Conservation (phyloP, 768 basidiomycete genomes). For the Trametes sanguinea region DNA sequence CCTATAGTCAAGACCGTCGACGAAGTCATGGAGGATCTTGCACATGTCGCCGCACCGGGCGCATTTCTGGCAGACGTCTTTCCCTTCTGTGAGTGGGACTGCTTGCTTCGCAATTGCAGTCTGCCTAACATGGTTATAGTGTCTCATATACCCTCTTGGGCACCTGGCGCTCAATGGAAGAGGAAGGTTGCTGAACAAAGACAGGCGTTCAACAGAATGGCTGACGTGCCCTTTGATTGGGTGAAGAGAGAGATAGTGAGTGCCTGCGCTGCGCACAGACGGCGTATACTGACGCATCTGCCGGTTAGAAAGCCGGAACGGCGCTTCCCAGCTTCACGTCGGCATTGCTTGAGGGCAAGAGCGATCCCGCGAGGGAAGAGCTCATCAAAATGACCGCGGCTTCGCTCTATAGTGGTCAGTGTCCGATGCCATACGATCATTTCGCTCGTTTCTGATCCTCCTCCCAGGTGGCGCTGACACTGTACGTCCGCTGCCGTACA, state of each 20-base stretch:
- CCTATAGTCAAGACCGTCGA: slow-evolving; percentile 30
- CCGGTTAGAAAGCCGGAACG: slow-evolving; percentile 21
- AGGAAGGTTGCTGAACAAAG: slow-evolving; percentile 33
- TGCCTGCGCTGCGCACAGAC: too few relatives aligned
- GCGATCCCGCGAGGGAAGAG: slow-evolving; percentile 9
- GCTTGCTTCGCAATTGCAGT: background rate
- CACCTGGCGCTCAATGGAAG: slow-evolving; percentile 42
- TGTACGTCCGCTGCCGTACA: background rate
- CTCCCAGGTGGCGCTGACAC: slow-evolving; percentile 26
- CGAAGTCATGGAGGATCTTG: slow-evolving; percentile 29
- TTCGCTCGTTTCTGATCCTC: background rate
- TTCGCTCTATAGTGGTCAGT: slow-evolving; percentile 23
- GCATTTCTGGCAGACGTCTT: slow-evolving; percentile 27
- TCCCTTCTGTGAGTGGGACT: slow-evolving; percentile 29
- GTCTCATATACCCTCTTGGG: slow-evolving; percentile 40
- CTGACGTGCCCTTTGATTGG: slow-evolving; percentile 9
- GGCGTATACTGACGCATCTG: too few relatives aligned
- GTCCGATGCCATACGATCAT: background rate
- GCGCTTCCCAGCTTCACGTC: slow-evolving; percentile 26
- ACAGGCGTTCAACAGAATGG: too few relatives aligned
- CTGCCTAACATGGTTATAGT: slow-evolving; percentile 27
- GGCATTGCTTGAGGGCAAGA: slow-evolving; percentile 16
- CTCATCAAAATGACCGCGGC: slow-evolving; percentile 21
- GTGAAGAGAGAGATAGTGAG: slow-evolving; percentile 37
- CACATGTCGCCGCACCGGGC: slow-evolving; percentile 32